Evolutionary conservation across 768 basidiomycete species (phyloP).

Genomic region (Amanita muscaria): DNA sequence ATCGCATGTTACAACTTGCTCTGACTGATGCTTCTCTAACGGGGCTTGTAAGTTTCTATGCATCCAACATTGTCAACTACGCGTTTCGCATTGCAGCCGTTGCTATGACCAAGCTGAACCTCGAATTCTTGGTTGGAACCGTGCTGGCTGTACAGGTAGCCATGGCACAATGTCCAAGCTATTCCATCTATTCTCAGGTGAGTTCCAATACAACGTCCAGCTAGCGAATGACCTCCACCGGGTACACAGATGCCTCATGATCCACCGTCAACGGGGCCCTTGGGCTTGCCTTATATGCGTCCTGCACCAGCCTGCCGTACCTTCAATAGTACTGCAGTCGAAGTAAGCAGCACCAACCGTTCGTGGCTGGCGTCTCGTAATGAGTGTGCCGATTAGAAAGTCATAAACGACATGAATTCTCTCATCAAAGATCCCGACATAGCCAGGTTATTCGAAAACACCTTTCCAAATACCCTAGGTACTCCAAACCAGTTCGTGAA

Average conservation of each 20-base stretch:
- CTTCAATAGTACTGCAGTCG: constrained; percentile 67
- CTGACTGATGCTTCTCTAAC: background rate
- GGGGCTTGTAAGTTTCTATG: background rate
- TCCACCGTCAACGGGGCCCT: constrained; percentile 46
- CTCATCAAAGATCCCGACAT: constrained; percentile 70
- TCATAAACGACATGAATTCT: constrained; percentile 64
- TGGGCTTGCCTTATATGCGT: constrained; percentile 65
- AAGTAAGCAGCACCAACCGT: constrained; percentile 32
- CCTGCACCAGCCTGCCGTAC: constrained; percentile 63
- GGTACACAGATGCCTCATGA: constrained; percentile 52
- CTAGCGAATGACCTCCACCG: no score
- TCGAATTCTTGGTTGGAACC: constrained; percentile 16
- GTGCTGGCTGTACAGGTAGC: constrained; percentile 19
- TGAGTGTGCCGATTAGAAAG: constrained; percentile 30
- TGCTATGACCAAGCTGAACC: constrained; percentile 17
- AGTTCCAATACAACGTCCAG: no score
- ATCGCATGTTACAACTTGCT: background rate
- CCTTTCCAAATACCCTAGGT: constrained; percentile 79
- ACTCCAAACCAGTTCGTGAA: constrained; percentile 7
- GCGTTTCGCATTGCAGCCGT: background rate
- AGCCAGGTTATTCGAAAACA: constrained; percentile 73
- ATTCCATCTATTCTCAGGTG: constrained; percentile 50
- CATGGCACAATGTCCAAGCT: constrained; percentile 50
- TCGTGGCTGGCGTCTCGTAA: background rate
- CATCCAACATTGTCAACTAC: background rate